Conservation (phyloP, 2,329 filamentous ascomycete species). For the Alternaria viburni region DNA sequence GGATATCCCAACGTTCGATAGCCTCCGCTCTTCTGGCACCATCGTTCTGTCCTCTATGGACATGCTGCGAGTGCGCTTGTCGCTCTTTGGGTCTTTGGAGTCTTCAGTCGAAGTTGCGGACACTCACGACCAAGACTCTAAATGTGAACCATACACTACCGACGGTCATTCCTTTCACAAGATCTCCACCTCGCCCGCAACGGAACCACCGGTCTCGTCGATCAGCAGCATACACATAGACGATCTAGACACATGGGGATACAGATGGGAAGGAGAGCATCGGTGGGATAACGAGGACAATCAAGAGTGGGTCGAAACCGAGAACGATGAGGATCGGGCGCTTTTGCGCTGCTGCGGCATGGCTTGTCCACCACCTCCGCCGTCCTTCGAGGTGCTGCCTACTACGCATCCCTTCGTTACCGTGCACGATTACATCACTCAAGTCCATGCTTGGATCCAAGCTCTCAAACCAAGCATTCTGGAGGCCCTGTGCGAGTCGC, state of each 20-base stretch:
- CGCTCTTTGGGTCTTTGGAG: neutral
- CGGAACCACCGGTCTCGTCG: neutral
- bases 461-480: neutral
- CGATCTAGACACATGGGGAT: neutral
- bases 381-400: neutral
- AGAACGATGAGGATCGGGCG: neutral
- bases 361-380: neutral
- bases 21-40: neutral
- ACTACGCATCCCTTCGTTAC: neutral
- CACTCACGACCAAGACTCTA: neutral
- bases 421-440: neutral
- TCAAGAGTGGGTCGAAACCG: neutral
- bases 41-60: neutral
- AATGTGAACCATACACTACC: neutral
- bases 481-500: rapidly evolving
- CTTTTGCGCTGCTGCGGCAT: neutral
- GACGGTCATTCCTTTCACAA: neutral
- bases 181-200: neutral
- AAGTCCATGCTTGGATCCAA: neutral
- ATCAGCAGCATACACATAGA: neutral
- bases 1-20: neutral
- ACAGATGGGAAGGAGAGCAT: neutral
- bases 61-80: neutral
- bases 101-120: neutral
- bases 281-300: neutral